Conservation (phyloP, 2,329 filamentous ascomycete species). For the Exophiala viscosa region DNA sequence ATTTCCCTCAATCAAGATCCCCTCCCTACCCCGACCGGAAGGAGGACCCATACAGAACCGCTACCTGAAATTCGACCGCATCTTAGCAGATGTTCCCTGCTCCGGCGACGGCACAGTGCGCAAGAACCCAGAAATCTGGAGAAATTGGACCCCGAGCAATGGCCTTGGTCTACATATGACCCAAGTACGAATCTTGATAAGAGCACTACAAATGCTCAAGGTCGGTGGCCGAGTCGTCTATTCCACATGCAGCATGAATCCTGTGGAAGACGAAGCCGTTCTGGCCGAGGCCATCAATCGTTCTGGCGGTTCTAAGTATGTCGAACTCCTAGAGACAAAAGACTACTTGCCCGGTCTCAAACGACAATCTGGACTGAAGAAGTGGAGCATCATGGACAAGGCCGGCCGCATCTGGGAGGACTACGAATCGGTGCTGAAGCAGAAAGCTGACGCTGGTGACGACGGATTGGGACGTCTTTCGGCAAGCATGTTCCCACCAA, state of each 20-base stretch:
- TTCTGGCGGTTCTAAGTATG: constrained; percentile 77
- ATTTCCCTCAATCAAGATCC: constrained; percentile 88
- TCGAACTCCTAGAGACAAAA: constrained; percentile 80
- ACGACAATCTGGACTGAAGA: constrained; percentile 69
- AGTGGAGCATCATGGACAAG: constrained; percentile 92
- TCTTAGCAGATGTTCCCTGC: constrained; percentile 94
- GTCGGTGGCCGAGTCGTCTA: constrained; percentile 92
- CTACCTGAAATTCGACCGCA: constrained; percentile 95
- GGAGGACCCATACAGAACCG: constrained; percentile 54
- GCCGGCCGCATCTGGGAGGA: constrained; percentile 71
- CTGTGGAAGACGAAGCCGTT: constrained; percentile 93
- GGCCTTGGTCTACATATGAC: constrained; percentile 82
- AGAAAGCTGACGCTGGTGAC: constrained; percentile 56
- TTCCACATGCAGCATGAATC: constrained; percentile 98
- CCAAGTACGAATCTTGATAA: constrained; percentile 83
- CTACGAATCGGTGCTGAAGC: constrained; percentile 75
- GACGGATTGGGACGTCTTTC: constrained; percentile 64
- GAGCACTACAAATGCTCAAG: constrained; percentile 93
- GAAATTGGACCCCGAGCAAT: constrained; percentile 86
- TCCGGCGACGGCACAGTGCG: constrained; percentile 90
- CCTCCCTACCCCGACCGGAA: constrained; percentile 52
- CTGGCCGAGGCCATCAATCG: constrained; percentile 82
- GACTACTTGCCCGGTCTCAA: constrained; percentile 72
- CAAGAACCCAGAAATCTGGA: constrained; percentile 93
- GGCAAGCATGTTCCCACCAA: constrained; percentile 78